These are phyloP conservation scores for Diaporthe eres DNA, from an alignment of 2,329 filamentous ascomycete species.

Conservation along the genomic window DNA sequence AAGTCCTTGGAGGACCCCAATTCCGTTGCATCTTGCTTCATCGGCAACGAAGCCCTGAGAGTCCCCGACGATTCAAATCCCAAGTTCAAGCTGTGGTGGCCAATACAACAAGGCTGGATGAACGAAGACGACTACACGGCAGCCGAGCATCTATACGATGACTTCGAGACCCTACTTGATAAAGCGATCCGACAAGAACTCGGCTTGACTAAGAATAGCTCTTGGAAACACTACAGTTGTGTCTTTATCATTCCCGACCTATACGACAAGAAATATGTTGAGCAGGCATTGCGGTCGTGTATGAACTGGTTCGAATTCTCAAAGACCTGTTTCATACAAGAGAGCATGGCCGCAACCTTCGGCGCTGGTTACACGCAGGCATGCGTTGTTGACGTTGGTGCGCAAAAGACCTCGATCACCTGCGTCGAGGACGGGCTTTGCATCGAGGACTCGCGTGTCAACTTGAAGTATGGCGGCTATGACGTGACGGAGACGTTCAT, in stretches of 20 bases:
- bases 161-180: conserved; percentile 89
- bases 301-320: conserved; percentile 92
- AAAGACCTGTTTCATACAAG: conserved; percentile 93
- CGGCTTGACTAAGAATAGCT: conserved; percentile 80
- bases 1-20: conserved; percentile 76
- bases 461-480: conserved; percentile 92
- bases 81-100: conserved; percentile 94
- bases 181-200: conserved; percentile 89
- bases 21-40: conserved; percentile 74
- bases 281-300: conserved; percentile 85
- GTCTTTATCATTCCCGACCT: conserved; percentile 98
- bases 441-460: conserved; percentile 93
- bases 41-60: conserved; percentile 84
- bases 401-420: conserved; percentile 96
- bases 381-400: conserved; percentile 96
- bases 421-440: conserved; percentile 98
- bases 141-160: conserved; percentile 85
- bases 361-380: conserved; percentile 94
- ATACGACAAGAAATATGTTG: conserved; percentile 95
- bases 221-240: conserved; percentile 92
- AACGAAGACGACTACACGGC: conserved; percentile 91
- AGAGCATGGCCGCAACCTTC: conserved; percentile 94
- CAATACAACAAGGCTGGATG: conserved; percentile 86
- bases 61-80: conserved; percentile 92
- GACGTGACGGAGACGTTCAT: conserved; percentile 96